A percentile compares a stretch with the other conserved stretches of the same genome.
These are phyloP conservation scores for Lagenidium giganteum DNA, from an alignment of 352 stramenopile genomes.

Conservation along the genomic window DNA sequence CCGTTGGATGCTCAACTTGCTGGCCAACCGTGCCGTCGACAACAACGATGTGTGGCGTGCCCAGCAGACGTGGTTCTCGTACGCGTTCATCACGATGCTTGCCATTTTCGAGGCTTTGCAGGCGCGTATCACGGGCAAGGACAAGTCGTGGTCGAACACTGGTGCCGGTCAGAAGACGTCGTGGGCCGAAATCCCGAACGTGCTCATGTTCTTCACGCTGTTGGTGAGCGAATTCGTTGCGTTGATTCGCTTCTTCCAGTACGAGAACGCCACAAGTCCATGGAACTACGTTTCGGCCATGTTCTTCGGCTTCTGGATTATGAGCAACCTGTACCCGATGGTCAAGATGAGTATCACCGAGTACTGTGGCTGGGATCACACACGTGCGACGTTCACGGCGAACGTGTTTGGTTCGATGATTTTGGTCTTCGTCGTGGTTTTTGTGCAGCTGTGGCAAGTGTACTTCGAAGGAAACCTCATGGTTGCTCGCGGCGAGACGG, in stretches of 20 bases:
- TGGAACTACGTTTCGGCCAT: conserved; percentile 88
- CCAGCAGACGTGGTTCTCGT: conserved; percentile 89
- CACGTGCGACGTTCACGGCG: conserved; percentile 68
- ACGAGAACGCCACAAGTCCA: conserved; percentile 84
- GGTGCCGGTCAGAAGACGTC: conserved; percentile 86
- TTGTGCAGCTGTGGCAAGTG: conserved; percentile 86
- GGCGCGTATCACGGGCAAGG: conserved; percentile 75
- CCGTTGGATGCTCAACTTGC: conserved; percentile 76
- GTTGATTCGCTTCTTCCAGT: conserved; percentile 84
- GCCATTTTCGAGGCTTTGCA: conserved; percentile 81
- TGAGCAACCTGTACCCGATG: conserved; percentile 86
- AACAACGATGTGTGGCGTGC: conserved; percentile 88
- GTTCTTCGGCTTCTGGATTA: conserved; percentile 87
- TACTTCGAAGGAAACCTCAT: conserved; percentile 75
- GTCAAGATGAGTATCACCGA: conserved; percentile 90
- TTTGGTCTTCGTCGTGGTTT: conserved; percentile 80
- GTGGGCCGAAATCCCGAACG: conserved; percentile 86
- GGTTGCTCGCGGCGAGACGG: conserved; percentile 39
- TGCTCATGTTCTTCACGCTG: conserved; percentile 86
- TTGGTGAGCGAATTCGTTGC: conserved; percentile 68
- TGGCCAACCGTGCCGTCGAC: conserved; percentile 83
- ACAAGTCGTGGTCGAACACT: conserved; percentile 86
- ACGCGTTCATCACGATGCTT: conserved; percentile 86
- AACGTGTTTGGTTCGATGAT: conserved; percentile 83
- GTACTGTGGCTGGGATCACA: conserved; percentile 89